Conservation (phyloP, 2,329 filamentous ascomycete species). For the Aspergillus luchuensis region DNA sequence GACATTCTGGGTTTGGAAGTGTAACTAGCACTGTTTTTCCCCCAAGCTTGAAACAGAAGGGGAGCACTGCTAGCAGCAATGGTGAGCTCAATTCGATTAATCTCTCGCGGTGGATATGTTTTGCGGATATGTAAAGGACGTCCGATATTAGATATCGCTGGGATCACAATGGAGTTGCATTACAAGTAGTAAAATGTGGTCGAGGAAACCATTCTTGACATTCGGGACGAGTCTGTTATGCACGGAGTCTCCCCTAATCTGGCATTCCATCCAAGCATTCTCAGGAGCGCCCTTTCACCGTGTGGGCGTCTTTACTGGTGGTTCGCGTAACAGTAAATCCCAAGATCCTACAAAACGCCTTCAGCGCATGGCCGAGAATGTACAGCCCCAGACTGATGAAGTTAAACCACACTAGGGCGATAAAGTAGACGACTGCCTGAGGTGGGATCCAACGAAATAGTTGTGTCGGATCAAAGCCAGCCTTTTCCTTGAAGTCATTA, state of each 20-base stretch:
- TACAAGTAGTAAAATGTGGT: too few species aligned
- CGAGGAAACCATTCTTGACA: too few species aligned
- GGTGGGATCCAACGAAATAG: slow-evolving; percentile 19
- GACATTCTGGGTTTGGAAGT: rapidly evolving
- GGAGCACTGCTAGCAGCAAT: too few species aligned
- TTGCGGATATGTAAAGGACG: too few species aligned
- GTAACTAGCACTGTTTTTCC: too few species aligned
- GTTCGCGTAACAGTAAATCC: background rate
- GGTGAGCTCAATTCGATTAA: too few species aligned
- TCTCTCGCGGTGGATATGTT: too few species aligned
- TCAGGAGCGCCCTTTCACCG: background rate
- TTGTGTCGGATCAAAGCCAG: slow-evolving; percentile 8
- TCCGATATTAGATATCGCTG: rapidly evolving
- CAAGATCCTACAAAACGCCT: slow-evolving; percentile 4
- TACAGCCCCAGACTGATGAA: slow-evolving; percentile 18
- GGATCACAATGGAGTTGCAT: too few species aligned
- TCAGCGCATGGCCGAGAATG: slow-evolving; percentile 15
- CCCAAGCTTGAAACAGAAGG: too few species aligned
- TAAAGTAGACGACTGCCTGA: slow-evolving; percentile 14
- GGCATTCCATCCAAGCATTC: too few species aligned
- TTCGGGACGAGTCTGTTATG: too few species aligned
- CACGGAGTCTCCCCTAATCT: too few species aligned
- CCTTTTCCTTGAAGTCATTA: slow-evolving; percentile 10
- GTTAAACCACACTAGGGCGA: slow-evolving; percentile 17
- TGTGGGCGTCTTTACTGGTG: background rate